Base-by-base conservation (phyloP, 2,329 filamentous ascomycete genomes). In the Paecilomyces variotii region DNA sequence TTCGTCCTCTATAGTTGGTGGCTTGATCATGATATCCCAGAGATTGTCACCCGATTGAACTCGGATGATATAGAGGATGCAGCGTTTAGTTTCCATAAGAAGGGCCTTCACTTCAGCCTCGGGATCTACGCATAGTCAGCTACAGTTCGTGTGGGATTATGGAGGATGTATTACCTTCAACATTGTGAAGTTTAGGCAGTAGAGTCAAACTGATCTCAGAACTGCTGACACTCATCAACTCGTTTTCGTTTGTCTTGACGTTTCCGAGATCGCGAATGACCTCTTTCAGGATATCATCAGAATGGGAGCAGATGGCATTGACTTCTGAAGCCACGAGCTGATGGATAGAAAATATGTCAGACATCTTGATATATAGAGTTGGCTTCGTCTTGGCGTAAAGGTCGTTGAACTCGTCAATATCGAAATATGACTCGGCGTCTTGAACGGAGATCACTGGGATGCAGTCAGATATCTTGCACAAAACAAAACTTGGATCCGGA, bases 381-480 rank as follows among this genome's bases (percentile, higher is more conserved):
- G 94, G 94, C 75, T 96, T 96, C 63, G 91, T 94, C 73, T 95
- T 92, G 58, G 93, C 90, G 71, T 97, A 97, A 5, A 99, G 82
- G 70, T 99, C 94, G 71, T 97, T 97, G 83, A 94, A 99, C 72
- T 97, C 94, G 71, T 99, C 94, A 71, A 99, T 97, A 73, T 97
- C 92, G 70, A 97, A 99, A 26, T 94, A 94, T 56, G 85, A 83
- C 74, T 99, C 94, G 0, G 91, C 90, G 67, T 94, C 88, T 12
- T 89, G 86, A 11, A 97, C 89, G 11, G 88, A 85, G 64, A 99
- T 90, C 61, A 97, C 81, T 82, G 62, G 50, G 56, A 57, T 50
- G 1, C 39, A 39, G 67, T 81, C 71, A 80, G 76, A 56, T 61
- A 26, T 24, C 19, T 54, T 49, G 19, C 24, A 12, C 51, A 12